Conservation (phyloP, 305 asterid species). For the Fraxinus platypoda region DNA sequence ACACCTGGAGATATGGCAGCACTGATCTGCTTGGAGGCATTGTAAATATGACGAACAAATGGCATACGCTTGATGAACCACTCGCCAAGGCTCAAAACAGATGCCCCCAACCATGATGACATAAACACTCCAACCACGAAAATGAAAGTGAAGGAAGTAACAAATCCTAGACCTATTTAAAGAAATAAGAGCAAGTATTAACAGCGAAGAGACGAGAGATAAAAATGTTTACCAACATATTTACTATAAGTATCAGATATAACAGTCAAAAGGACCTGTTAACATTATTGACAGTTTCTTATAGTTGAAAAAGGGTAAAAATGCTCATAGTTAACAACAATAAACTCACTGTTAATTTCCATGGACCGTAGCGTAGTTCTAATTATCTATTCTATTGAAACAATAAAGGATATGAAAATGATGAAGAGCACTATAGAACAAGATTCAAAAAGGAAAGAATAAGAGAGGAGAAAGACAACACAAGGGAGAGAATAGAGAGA, state of each 20-base stretch:
- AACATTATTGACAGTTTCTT: background rate
- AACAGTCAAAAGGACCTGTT: background rate
- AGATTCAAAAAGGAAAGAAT: background rate
- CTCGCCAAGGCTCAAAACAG: slow-evolving; percentile 41
- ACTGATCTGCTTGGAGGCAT: slow-evolving; percentile 43
- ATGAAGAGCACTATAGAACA: background rate
- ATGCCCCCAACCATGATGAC: slow-evolving; percentile 49
- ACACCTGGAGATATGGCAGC: slow-evolving; percentile 45
- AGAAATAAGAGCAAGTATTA: background rate
- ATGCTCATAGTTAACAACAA: background rate
- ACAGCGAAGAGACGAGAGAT: background rate
- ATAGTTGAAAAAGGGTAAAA: background rate
- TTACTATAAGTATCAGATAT: background rate
- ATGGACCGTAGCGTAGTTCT: background rate
- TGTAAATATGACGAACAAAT: slow-evolving; percentile 37
- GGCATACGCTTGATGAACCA: slow-evolving; percentile 46
- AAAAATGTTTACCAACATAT: background rate
- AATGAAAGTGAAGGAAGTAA: slow-evolving; percentile 40
- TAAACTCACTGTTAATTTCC: background rate
- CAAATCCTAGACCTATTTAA: slow-evolving; percentile 37
- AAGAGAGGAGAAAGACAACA: no score
- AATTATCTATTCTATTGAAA: background rate
- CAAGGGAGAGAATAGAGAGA: background rate
- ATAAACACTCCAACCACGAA: slow-evolving; percentile 43
- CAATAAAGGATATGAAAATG: background rate